Conservation (phyloP, 2,329 filamentous ascomycete species). For the Aspergillus flavus region DNA sequence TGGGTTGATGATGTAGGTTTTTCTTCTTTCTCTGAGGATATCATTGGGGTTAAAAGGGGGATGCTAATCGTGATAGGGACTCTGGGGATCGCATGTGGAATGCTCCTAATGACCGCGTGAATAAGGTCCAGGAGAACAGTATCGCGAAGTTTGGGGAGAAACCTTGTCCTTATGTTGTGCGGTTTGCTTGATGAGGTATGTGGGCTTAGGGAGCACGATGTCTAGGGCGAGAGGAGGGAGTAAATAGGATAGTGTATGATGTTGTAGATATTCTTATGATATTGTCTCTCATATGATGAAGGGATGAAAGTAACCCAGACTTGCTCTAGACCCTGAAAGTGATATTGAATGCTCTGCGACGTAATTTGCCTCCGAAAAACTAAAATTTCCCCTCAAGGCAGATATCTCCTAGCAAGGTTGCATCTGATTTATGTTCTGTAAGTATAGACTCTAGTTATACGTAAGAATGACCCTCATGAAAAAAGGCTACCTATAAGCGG, state of each 20-base stretch:
- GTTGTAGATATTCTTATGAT: neutral
- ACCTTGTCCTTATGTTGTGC: constrained; percentile 28
- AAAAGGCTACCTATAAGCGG: neutral
- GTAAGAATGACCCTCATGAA: neutral
- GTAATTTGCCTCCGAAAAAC: neutral
- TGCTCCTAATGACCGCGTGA: constrained; percentile 29
- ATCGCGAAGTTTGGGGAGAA: constrained; percentile 23
- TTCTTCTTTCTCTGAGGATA: neutral
- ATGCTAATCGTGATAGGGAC: constrained; percentile 19
- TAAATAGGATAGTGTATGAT: neutral
- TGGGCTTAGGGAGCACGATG: neutral
- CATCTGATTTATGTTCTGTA: neutral
- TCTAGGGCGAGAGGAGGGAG: neutral
- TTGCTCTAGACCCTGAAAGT: neutral
- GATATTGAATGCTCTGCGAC: neutral
- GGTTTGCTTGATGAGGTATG: constrained; percentile 14
- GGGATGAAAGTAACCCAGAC: neutral
- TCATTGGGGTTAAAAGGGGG: no score
- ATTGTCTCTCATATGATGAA: neutral
- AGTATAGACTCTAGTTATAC: neutral
- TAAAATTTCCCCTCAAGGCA: neutral
- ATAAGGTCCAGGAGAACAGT: constrained; percentile 27
- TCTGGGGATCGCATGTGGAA: constrained; percentile 30
- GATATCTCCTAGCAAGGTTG: neutral
- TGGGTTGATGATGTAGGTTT: constrained; percentile 16